Evolutionary conservation across 1,284 basidiomycete species (phyloP).

Genomic region (Puccinia novopanici): DNA sequence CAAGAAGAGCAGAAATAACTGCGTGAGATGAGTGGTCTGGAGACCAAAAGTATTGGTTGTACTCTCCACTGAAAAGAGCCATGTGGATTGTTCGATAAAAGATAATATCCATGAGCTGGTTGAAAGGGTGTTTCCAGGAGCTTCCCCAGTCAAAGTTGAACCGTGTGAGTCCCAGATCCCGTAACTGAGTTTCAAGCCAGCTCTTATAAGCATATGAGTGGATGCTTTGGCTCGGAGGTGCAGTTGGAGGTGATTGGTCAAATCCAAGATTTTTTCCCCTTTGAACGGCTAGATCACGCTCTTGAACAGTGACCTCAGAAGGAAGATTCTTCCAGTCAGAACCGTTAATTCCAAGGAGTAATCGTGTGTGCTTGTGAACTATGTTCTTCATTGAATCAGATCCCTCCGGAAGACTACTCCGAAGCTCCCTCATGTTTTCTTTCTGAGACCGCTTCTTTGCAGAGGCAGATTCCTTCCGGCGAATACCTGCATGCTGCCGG

Average conservation of each 20-base stretch:
- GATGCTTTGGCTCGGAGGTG: not conserved
- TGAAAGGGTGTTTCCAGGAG: slow-evolving; percentile 17
- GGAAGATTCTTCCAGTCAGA: not conserved
- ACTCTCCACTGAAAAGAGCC: slow-evolving; percentile 12
- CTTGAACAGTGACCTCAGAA: not conserved
- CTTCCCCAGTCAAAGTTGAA: slow-evolving; percentile 31
- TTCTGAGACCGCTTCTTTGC: slow-evolving; percentile 15
- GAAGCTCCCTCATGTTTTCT: not conserved
- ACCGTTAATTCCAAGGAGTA: slow-evolving; percentile 3
- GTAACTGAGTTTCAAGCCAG: slow-evolving; percentile 23
- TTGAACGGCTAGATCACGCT: not conserved
- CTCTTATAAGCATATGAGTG: slow-evolving; percentile 19
- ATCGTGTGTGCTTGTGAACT: not conserved
- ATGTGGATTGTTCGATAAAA: slow-evolving; percentile 23
- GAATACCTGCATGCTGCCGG: not conserved
- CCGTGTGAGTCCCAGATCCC: not conserved
- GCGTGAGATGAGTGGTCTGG: not conserved
- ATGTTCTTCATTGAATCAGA: slow-evolving; percentile 18
- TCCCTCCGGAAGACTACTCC: not conserved
- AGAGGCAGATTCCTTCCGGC: not conserved
- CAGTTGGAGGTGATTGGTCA: slow-evolving; percentile 4
- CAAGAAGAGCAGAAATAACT: not conserved
- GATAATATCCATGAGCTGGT: slow-evolving; percentile 8
- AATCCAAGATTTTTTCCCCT: not conserved
- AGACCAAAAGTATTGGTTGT: not conserved